Base-by-base conservation (phyloP, 225 moss, liverwort and hornwort species). In the Polytrichum formosum region DNA sequence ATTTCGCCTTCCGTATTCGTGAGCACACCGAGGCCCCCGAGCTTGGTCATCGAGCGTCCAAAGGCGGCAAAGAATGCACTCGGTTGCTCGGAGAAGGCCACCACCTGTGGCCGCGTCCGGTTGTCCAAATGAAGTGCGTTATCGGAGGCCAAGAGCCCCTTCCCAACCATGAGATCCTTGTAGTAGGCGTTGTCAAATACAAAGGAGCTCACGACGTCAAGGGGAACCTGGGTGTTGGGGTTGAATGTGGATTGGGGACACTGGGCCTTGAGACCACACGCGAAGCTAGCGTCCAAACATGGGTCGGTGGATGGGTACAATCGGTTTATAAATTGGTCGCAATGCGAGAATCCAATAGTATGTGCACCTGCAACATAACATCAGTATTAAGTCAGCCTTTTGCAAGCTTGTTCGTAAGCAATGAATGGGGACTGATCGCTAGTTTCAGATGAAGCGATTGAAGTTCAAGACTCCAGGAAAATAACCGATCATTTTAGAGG, bases 111-210 rank as follows among this genome's bases (percentile, higher is more conserved):
- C 21, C 68, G 54, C 2, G 74, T 84, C 56, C 53, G 28, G 1
- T 29, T 18, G 29, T 80, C 7, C 9, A 60, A 18, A 19, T 70
- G 69, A 8, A 84, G 21, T 1, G 16, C 33, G 33, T 79, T 79
- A 55, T 94, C 90, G 6, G 90, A 78, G 18, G 74, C 76, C 71
- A 94, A 75, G 26, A 94, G 64, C 29, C 85, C 81, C 61, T 65
- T 69, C 19, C 88, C 84, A 0, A 9, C 54, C 21, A 60, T 6
- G 10, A 91, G 76, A 28, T 83, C 83, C 18, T 66, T 70, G 73
- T 81, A 90, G 46, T 83, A 91, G 27, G 64, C 73, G 20, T 82
- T 81, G 77, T 91, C 93, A 63, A 94, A 94, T 4, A 61, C 71
- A 21, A 70, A 61, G 10, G 86, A 88, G 2, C 86, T 88, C 30